A percentile compares a stretch with the other conserved stretches of the same genome.
These are phyloP conservation scores for Microthlaspi erraticum DNA, from an alignment of 345 rosid genomes.

Conservation along the genomic window DNA sequence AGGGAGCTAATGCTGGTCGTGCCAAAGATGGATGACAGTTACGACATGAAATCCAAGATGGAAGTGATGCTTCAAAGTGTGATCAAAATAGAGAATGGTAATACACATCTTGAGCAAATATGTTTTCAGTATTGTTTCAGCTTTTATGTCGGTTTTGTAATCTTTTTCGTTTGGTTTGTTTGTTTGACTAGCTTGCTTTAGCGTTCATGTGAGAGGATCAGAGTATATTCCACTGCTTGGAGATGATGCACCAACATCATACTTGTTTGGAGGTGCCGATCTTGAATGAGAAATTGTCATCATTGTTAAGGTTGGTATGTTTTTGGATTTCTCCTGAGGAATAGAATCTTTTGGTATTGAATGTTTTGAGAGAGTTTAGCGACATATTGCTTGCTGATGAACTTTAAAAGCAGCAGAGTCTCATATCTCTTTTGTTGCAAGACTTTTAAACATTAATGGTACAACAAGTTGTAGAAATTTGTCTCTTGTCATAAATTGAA, in stretches of 20 bases:
- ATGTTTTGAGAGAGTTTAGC: not conserved
- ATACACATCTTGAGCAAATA: not conserved
- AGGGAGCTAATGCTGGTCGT: constrained; percentile 76
- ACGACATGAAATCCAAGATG: constrained; percentile 93
- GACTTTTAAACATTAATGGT: constrained; percentile 9
- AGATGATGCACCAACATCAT: constrained; percentile 57
- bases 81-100: constrained; percentile 93
- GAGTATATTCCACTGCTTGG: constrained; percentile 74
- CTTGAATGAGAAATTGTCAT: constrained; percentile 52
- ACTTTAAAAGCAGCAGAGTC: constrained; percentile 5
- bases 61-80: constrained; percentile 91
- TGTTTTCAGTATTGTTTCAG: not conserved
- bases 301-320: constrained; percentile 28
- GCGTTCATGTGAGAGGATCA: constrained; percentile 86
- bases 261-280: constrained; percentile 57
- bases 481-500: not conserved
- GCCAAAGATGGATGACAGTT: constrained; percentile 81
- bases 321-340: not conserved
- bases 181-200: constrained; percentile 71
- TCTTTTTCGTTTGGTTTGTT: constrained; percentile 18
- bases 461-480: constrained; percentile 13
- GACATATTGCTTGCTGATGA: not conserved
- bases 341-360: constrained; percentile 6
- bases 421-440: constrained; percentile 1
- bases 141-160: constrained; percentile 25